Conservation (phyloP, 2,329 filamentous ascomycete genomes). For the Esteya vermicola region DNA sequence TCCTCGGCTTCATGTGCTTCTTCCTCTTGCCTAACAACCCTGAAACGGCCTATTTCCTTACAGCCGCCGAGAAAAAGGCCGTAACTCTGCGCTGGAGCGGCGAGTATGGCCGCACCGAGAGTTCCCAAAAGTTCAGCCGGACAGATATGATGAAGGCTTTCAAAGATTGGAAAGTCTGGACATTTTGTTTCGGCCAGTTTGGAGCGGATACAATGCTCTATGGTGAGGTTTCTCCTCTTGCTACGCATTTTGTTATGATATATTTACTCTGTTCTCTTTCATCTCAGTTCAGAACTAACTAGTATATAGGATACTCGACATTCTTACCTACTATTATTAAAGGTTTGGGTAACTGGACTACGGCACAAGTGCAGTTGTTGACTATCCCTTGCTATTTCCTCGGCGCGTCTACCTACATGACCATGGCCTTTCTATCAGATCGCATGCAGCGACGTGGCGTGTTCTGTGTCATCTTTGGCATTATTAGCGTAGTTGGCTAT, state of each 20-base stretch:
- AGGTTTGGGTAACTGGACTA: constrained; percentile 48
- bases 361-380: constrained; percentile 55
- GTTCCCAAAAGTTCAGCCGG: constrained; percentile 32
- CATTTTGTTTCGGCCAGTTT: constrained; percentile 56
- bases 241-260: no score
- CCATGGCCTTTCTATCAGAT: constrained; percentile 53
- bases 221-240: no score
- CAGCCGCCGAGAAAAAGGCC: constrained; percentile 39
- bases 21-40: constrained; percentile 47
- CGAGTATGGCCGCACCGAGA: constrained; percentile 33
- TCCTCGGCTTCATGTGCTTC: constrained; percentile 40
- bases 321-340: constrained; percentile 70
- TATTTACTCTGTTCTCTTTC: no score
- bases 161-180: constrained; percentile 63
- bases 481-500: constrained; percentile 53
- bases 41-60: constrained; percentile 46
- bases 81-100: constrained; percentile 22
- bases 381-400: constrained; percentile 68
- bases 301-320: constrained; percentile 54
- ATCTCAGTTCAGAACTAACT: no score
- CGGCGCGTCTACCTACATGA: constrained; percentile 55
- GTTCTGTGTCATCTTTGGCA: constrained; percentile 47
- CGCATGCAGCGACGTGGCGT: constrained; percentile 49
- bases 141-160: constrained; percentile 52
- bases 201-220: constrained; percentile 66